Percentiles rank a stretch among this genome's conserved stretches.
Evolutionary conservation across 2,329 filamentous ascomycete genomes (phyloP).

Genomic region (Geosmithia flava): DNA sequence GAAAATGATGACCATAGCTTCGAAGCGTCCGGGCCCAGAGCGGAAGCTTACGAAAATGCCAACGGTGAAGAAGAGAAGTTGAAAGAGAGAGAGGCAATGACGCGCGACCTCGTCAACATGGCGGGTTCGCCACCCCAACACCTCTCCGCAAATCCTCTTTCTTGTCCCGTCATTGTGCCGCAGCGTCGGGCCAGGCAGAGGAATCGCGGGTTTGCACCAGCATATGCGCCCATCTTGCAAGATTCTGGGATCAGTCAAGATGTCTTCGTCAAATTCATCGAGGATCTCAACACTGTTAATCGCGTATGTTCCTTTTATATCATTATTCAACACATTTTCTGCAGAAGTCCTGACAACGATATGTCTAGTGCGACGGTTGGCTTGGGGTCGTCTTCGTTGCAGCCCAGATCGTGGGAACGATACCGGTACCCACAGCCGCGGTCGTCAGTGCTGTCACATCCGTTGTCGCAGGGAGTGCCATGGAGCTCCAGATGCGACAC

Average conservation of each 20-base stretch:
- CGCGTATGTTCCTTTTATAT: conserved; percentile 3
- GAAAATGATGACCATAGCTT: neutral
- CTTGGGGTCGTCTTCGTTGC: conserved; percentile 10
- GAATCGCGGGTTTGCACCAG: conserved; percentile 22
- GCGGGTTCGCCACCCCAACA: conserved; percentile 6
- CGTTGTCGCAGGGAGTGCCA: conserved; percentile 11
- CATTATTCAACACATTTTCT: too few relatives aligned
- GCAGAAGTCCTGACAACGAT: too few relatives aligned
- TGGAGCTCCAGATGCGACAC: conserved; percentile 12
- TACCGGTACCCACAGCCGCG: conserved; percentile 17
- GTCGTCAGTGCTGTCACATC: conserved; percentile 10
- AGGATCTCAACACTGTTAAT: conserved; percentile 14
- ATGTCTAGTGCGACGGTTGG: conserved; percentile 2
- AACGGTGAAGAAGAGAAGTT: conserved; percentile 1
- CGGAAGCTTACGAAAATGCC: neutral
- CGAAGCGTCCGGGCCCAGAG: neutral
- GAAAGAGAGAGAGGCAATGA: conserved; percentile 7
- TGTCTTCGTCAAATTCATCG: conserved; percentile 22
- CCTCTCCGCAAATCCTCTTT: conserved; percentile 7
- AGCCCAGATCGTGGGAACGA: conserved; percentile 9
- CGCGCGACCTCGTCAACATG: conserved; percentile 7
- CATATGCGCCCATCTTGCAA: conserved; percentile 21
- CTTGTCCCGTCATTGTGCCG: conserved; percentile 22
- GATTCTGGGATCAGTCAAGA: conserved; percentile 19
- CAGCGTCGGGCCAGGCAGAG: conserved; percentile 21